phyloP scores from a whole-genome alignment of 169 alveolate genomes.

The Plasmodium gallinaceum region DNA sequence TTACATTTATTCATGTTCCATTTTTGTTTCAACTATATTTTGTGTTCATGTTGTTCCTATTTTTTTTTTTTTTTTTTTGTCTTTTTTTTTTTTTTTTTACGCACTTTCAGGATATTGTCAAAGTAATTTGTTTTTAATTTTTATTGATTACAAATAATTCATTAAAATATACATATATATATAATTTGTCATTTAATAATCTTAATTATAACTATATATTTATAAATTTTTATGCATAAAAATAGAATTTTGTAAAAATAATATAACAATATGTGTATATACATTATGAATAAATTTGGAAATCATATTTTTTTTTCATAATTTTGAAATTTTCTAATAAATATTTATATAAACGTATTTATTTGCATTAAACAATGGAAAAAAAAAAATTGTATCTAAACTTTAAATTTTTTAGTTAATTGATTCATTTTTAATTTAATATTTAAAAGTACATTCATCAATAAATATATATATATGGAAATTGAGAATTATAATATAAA shows the following conservation, averaged over 20 bases:
- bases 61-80: slow-evolving; percentile 24
- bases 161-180: background rate
- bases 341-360: background rate
- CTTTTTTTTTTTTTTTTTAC: too few species aligned
- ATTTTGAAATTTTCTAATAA: background rate
- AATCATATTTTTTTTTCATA: slow-evolving; percentile 2
- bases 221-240: slow-evolving; percentile 6
- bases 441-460: too few species aligned
- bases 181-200: slow-evolving; percentile 17
- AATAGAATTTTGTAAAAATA: background rate
- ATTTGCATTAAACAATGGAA: slow-evolving; percentile 12
- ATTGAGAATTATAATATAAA: too few species aligned
- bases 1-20: background rate
- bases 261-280: background rate
- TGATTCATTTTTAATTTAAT: too few species aligned
- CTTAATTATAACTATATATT: slow-evolving; percentile 26
- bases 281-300: background rate
- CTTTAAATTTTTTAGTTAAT: too few species aligned
- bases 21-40: background rate
- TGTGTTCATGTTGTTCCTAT: background rate
- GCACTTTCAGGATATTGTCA: background rate
- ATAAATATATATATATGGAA: too few species aligned
- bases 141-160: background rate
- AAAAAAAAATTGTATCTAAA: background rate
- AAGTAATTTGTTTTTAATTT: background rate